Evolutionary conservation across 2,329 filamentous ascomycete genomes (phyloP).

Genomic region (Blastomyces gilchristii): DNA sequence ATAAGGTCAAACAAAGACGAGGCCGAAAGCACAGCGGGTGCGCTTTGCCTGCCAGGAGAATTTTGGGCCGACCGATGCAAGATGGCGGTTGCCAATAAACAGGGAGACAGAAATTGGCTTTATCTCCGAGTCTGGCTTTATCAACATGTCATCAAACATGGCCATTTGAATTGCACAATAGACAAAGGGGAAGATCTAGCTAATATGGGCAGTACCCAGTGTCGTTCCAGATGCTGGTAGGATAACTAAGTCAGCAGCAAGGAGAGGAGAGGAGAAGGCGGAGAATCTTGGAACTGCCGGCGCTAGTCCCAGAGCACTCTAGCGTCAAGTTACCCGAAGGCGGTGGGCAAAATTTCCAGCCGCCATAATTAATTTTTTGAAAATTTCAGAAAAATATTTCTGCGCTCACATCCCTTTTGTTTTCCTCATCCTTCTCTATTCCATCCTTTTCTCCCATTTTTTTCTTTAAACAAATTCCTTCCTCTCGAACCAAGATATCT

Average conservation of each 20-base stretch:
- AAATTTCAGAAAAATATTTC: conserved; percentile 4
- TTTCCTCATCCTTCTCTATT: conserved; percentile 14
- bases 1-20: not conserved
- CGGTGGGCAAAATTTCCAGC: conserved; percentile 23
- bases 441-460: conserved; percentile 9
- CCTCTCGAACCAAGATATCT: conserved; percentile 15
- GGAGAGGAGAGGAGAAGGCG: too few relatives aligned
- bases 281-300: not conserved
- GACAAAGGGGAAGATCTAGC: not conserved
- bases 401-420: conserved; percentile 12
- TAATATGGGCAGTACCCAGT: not conserved
- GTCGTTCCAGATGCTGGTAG: not conserved
- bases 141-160: not conserved
- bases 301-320: not conserved
- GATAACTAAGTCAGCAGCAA: too few relatives aligned
- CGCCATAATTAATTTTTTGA: conserved; percentile 20
- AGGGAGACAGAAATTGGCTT: not conserved
- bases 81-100: not conserved
- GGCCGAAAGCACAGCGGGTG: not conserved
- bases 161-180: not conserved
- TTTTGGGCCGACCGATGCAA: not conserved
- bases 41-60: not conserved
- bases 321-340: conserved; percentile 15
- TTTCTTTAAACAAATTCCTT: conserved; percentile 16
- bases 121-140: not conserved